Evolutionary conservation across 306 rosid species (phyloP).

Genomic region (Glycine tomentella): DNA sequence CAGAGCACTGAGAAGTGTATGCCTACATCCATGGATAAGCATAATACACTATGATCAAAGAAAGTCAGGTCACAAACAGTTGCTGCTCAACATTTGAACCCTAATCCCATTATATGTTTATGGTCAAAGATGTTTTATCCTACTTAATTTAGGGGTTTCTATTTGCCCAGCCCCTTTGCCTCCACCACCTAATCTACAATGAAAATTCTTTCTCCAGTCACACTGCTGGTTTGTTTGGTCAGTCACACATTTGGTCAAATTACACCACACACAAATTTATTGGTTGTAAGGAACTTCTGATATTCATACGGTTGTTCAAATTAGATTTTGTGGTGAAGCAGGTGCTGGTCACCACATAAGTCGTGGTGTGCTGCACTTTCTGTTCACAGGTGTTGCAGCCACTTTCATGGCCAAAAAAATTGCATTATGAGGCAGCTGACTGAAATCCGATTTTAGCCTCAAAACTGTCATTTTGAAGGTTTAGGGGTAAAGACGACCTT

Average conservation of each 20-base stretch:
- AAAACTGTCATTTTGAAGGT: not conserved
- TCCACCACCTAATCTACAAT: not conserved
- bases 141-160: not conserved
- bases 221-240: not conserved
- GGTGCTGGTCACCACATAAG: not conserved
- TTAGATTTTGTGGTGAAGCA: not conserved
- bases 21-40: no score
- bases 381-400: no score
- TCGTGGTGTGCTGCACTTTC: not conserved
- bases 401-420: no score
- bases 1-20: no score
- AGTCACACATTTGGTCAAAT: not conserved
- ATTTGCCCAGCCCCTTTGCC: not conserved
- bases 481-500: not conserved
- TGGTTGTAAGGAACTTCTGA: slow-evolving; percentile 9
- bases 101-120: not conserved
- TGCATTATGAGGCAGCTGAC: not conserved
- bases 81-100: not conserved
- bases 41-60: no score
- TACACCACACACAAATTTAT: slow-evolving; percentile 16
- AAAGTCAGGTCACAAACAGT: not conserved
- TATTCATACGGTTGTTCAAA: slow-evolving; percentile 3
- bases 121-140: not conserved
- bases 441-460: not conserved
- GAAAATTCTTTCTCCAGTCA: not conserved